Evolutionary conservation across 352 stramenopile genomes (phyloP).

Genomic region (Phytophthora tubulina): DNA sequence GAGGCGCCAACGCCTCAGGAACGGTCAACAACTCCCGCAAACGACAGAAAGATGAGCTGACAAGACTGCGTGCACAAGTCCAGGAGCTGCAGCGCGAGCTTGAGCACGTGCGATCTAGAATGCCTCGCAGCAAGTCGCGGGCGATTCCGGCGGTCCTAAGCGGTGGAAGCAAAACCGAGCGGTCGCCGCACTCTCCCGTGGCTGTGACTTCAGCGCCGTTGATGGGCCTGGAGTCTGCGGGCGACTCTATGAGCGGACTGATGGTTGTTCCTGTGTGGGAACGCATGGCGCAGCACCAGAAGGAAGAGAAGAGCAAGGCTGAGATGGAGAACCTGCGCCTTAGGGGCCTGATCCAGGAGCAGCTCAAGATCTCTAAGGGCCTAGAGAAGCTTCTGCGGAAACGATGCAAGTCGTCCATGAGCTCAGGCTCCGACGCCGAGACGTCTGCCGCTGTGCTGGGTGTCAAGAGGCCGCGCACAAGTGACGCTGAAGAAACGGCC

Average conservation of each 20-base stretch:
- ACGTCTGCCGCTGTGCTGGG: conserved; percentile 29
- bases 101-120: conserved; percentile 42
- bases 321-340: conserved; percentile 79
- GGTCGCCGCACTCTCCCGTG: conserved; percentile 24
- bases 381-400: conserved; percentile 69
- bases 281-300: conserved; percentile 70
- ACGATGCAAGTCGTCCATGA: conserved; percentile 57
- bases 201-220: conserved; percentile 27
- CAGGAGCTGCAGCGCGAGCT: conserved; percentile 67
- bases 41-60: conserved; percentile 67
- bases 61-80: conserved; percentile 57
- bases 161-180: conserved; percentile 18
- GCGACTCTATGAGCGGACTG: conserved; percentile 8
- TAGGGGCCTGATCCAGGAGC: conserved; percentile 61
- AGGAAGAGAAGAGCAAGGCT: conserved; percentile 71
- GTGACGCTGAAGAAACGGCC: conserved; percentile 46
- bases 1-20: conserved; percentile 4
- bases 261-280: conserved; percentile 60
- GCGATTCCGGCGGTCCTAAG: neutral
- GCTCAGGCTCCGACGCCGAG: conserved; percentile 32
- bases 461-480: conserved; percentile 38
- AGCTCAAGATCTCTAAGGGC: conserved; percentile 66
- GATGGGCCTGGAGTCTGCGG: conserved; percentile 25
- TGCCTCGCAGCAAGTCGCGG: conserved; percentile 33
- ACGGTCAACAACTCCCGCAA: conserved; percentile 62